Evolutionary conservation across 1,139 yeast genomes (phyloP).

Genomic region (Sugiyamaella japonica): DNA sequence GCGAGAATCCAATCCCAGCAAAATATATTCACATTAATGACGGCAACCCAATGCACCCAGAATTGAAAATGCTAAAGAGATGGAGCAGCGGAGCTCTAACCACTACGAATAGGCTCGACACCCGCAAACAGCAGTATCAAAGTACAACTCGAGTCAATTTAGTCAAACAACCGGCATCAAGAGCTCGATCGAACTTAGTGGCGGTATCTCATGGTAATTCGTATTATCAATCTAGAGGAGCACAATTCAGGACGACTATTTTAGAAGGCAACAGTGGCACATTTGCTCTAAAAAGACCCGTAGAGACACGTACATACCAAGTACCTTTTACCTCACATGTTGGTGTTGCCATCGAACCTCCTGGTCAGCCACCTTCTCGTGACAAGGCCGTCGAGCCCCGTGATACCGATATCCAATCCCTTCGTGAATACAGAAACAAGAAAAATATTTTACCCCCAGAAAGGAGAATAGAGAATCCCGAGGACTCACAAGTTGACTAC

Average conservation of each 20-base stretch:
- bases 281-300: conserved; percentile 17
- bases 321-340: neutral
- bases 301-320: neutral
- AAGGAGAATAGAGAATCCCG: neutral
- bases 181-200: neutral
- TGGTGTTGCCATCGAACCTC: too few relatives aligned
- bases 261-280: conserved; percentile 20
- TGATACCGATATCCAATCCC: neutral
- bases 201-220: conserved; percentile 8
- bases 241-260: conserved; percentile 18
- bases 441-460: neutral
- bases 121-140: neutral
- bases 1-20: conserved; percentile 1
- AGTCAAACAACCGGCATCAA: neutral
- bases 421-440: conserved; percentile 3
- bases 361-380: neutral
- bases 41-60: conserved; percentile 10
- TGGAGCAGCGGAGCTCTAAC: conserved; percentile 13
- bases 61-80: conserved; percentile 11
- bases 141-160: neutral
- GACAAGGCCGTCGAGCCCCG: too few relatives aligned
- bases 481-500: neutral
- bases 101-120: neutral
- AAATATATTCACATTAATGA: conserved; percentile 20
- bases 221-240: conserved; percentile 7